Conservation (phyloP, 805 yeast genomes). For the Lipomyces lipofer region DNA sequence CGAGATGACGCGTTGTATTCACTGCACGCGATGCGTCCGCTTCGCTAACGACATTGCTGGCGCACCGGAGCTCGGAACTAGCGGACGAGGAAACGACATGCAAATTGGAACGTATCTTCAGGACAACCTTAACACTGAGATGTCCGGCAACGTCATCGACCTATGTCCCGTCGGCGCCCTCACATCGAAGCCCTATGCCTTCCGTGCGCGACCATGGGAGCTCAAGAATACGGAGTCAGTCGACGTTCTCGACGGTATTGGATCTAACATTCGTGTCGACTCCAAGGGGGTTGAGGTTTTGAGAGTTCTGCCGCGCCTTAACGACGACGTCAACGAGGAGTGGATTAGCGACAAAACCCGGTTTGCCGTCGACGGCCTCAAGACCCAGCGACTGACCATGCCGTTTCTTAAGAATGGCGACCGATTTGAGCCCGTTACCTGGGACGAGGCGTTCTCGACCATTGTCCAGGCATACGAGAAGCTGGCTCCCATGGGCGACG, state of each 20-base stretch:
- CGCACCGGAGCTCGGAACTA: conserved; percentile 84
- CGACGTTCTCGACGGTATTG: conserved; percentile 81
- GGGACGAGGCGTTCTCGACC: conserved; percentile 81
- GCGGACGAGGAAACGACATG: conserved; percentile 90
- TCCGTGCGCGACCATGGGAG: conserved; percentile 92
- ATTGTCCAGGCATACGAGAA: conserved; percentile 62
- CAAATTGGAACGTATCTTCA: conserved; percentile 89
- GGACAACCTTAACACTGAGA: conserved; percentile 77
- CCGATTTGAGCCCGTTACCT: conserved; percentile 69
- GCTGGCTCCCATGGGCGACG: conserved; percentile 62
- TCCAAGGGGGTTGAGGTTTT: conserved; percentile 84
- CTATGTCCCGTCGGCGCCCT: conserved; percentile 91
- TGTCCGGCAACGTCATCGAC: conserved; percentile 84
- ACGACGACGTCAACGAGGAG: conserved; percentile 85
- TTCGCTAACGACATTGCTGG: conserved; percentile 90
- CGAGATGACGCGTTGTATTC: conserved; percentile 89
- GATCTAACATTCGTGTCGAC: conserved; percentile 81
- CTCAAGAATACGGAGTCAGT: conserved; percentile 83
- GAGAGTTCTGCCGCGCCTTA: conserved; percentile 82
- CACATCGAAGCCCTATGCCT: conserved; percentile 88
- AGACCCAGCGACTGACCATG: conserved; percentile 79
- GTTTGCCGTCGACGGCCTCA: conserved; percentile 81
- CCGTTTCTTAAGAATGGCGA: conserved; percentile 74
- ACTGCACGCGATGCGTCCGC: conserved; percentile 88
- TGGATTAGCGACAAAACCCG: conserved; percentile 89